Percentiles rank a stretch among this genome's conserved stretches.
Conservation (phyloP, 768 basidiomycete species). For the Boletus insuetus region DNA sequence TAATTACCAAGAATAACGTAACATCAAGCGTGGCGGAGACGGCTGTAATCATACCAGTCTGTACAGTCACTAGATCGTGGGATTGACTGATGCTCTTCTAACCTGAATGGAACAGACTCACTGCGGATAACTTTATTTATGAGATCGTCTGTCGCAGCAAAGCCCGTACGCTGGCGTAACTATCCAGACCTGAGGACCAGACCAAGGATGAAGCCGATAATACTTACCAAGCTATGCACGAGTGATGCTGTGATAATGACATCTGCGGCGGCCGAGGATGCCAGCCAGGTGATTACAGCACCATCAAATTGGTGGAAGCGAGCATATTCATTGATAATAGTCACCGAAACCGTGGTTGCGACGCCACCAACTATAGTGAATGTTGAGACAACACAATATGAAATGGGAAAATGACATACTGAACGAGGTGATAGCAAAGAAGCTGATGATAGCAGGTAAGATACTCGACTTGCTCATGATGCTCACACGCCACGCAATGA, state of each 20-base stretch:
- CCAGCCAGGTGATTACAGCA: conserved; percentile 42
- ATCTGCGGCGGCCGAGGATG: conserved; percentile 40
- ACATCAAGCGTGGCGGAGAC: conserved; percentile 21
- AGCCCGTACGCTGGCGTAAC: conserved; percentile 43
- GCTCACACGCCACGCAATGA: conserved; percentile 45
- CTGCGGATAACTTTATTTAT: conserved; percentile 43
- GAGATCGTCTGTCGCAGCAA: conserved; percentile 35
- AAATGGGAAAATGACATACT: background rate
- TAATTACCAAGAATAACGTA: conserved; percentile 20
- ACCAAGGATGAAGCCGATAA: background rate
- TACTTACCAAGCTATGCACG: conserved; percentile 41
- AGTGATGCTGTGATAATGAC: conserved; percentile 42
- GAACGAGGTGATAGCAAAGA: conserved; percentile 12
- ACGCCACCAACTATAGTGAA: conserved; percentile 33
- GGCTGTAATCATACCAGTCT: conserved; percentile 26
- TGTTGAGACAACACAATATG: background rate
- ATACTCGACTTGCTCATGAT: conserved; percentile 32
- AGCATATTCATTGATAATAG: conserved; percentile 33
- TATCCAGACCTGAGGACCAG: conserved; percentile 8
- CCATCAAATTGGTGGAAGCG: conserved; percentile 37
- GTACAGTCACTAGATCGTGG: conserved; percentile 25
- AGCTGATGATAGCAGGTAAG: conserved; percentile 25
- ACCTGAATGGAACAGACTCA: conserved; percentile 15
- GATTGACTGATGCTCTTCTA: background rate
- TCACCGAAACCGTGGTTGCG: conserved; percentile 34